Percentiles rank a stretch among this genome's conserved stretches.
Conservation (phyloP, 1,284 basidiomycete species). For the Papiliotrema flavescens region DNA sequence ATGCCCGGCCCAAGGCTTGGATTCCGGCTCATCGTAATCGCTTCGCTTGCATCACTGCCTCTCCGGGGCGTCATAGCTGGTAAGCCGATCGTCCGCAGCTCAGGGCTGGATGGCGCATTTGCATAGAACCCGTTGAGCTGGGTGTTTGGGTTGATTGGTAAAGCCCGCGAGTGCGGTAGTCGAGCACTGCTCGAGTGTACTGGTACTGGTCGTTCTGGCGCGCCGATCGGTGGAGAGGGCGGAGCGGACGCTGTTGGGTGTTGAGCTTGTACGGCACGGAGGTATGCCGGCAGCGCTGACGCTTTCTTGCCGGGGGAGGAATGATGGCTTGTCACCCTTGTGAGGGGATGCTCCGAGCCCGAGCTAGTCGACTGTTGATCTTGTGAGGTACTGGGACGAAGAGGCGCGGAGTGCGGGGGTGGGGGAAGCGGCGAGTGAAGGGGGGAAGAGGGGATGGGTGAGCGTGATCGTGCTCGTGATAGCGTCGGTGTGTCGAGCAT, state of each 20-base stretch:
- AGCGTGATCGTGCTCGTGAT: not conserved
- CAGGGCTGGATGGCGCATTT: slow-evolving; percentile 21
- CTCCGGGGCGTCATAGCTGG: slow-evolving; percentile 29
- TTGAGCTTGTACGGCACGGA: slow-evolving; percentile 4
- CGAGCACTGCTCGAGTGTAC: not conserved
- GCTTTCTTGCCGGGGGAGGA: slow-evolving; percentile 1
- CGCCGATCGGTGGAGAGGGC: slow-evolving; percentile 12
- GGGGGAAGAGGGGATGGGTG: not conserved
- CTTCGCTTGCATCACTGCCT: slow-evolving; percentile 2
- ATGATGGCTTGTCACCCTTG: not conserved
- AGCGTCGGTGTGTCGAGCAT: not conserved
- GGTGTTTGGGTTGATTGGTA: slow-evolving; percentile 19
- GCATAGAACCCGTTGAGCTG: slow-evolving; percentile 10
- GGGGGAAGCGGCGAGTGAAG: not conserved
- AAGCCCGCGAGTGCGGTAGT: not conserved
- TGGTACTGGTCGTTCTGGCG: not conserved
- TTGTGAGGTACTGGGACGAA: not conserved
- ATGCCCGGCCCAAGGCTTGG: not conserved
- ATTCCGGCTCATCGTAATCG: not conserved
- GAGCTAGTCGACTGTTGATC: not conserved
- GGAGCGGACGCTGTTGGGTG: slow-evolving; percentile 21
- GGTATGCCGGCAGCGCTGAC: not conserved
- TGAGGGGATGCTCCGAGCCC: not conserved
- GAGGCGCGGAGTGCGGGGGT: not conserved
- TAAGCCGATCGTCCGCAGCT: slow-evolving; percentile 31